Evolutionary conservation across 2,329 filamentous ascomycete species (phyloP).

Genomic region (Elsinoe necatrix): DNA sequence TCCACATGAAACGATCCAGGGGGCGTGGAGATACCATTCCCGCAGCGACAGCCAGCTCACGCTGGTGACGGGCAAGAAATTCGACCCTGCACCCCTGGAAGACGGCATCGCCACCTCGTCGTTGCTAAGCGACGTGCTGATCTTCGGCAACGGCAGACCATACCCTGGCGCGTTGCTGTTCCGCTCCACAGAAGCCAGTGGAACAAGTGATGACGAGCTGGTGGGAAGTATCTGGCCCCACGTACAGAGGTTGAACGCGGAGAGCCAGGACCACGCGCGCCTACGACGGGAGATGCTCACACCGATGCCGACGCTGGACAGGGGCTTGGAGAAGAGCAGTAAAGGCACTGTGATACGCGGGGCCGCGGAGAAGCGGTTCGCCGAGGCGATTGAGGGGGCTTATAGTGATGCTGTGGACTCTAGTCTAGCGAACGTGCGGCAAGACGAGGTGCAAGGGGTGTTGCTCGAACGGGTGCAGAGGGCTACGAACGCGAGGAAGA

Average conservation of each 20-base stretch:
- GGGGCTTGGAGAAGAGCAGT: conserved; percentile 49
- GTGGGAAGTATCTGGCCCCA: conserved; percentile 36
- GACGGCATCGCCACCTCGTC: conserved; percentile 40
- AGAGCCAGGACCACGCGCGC: conserved; percentile 44
- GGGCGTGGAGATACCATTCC: conserved; percentile 56
- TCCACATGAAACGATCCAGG: conserved; percentile 41
- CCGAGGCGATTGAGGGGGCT: conserved; percentile 37
- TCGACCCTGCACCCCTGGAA: conserved; percentile 56
- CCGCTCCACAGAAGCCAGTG: conserved; percentile 27
- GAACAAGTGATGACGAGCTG: conserved; percentile 32
- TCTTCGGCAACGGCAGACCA: conserved; percentile 52
- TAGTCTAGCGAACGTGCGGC: conserved; percentile 21
- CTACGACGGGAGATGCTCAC: conserved; percentile 46
- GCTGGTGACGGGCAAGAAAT: conserved; percentile 59
- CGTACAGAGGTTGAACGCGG: conserved; percentile 42
- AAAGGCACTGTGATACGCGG: conserved; percentile 52
- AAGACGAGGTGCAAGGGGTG: conserved; percentile 27
- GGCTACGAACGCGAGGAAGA: conserved; percentile 19
- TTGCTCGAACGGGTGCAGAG: conserved; percentile 28
- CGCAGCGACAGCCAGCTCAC: conserved; percentile 55
- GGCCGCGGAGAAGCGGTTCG: conserved; percentile 44
- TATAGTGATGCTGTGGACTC: conserved; percentile 31
- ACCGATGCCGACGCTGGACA: conserved; percentile 32
- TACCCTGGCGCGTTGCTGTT: conserved; percentile 52
- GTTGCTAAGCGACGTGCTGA: conserved; percentile 46